phyloP scores from a whole-genome alignment of 345 rosid genomes.

The Alliaria petiolata region DNA sequence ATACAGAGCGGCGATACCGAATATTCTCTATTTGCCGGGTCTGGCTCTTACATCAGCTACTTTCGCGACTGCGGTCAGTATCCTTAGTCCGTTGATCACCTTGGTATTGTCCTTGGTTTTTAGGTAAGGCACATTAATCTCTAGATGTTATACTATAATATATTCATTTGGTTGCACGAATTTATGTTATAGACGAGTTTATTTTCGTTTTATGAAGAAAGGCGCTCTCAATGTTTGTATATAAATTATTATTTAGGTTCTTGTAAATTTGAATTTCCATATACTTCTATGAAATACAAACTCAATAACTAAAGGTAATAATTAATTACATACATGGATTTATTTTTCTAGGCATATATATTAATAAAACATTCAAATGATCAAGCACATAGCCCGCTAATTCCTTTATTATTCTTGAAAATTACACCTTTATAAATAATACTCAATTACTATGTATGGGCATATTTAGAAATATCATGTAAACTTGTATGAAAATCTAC shows the following conservation, averaged over 20 bases:
- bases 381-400: neutral
- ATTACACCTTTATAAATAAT: neutral
- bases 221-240: neutral
- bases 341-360: neutral
- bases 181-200: neutral
- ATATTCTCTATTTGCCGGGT: slow-evolving; percentile 38
- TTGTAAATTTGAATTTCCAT: neutral
- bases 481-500: neutral
- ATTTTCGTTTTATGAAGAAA: neutral
- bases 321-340: no score
- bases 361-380: neutral
- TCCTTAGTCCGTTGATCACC: slow-evolving; percentile 49
- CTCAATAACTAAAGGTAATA: no score
- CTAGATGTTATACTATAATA: neutral
- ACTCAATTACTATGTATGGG: neutral
- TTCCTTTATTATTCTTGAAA: neutral
- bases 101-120: slow-evolving; percentile 40
- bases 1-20: slow-evolving; percentile 31
- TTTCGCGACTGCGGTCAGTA: slow-evolving; percentile 39
- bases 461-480: neutral
- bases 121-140: slow-evolving; percentile 30
- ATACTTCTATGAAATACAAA: no score
- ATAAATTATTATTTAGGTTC: neutral
- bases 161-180: neutral
- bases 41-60: slow-evolving; percentile 50